Percentiles rank a stretch among this genome's conserved stretches.
Evolutionary conservation across 2,329 filamentous ascomycete species (phyloP).

Genomic region (Xenoacremonium recifei): DNA sequence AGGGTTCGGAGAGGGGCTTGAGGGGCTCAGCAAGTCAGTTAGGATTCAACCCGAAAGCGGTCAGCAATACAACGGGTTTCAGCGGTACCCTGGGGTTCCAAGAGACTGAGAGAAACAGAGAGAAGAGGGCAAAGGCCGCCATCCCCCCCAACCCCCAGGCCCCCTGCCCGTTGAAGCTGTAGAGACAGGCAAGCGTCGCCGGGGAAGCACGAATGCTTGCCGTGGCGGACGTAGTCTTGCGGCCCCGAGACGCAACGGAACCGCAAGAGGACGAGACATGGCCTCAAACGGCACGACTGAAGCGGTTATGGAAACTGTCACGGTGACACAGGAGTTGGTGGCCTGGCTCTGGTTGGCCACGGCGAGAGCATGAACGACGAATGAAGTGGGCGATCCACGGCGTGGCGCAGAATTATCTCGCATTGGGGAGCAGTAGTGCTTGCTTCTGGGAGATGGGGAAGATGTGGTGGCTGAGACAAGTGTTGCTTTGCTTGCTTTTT

Average conservation of each 20-base stretch:
- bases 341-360: neutral
- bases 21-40: too few species aligned
- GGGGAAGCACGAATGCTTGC: too few species aligned
- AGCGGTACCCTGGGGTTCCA: too few species aligned
- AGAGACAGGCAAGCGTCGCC: too few species aligned
- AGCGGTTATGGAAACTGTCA: constrained; percentile 4
- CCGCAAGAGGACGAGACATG: neutral
- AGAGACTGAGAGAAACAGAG: too few species aligned
- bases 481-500: constrained; percentile 9
- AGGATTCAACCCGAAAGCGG: too few species aligned
- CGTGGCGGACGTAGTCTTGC: constrained; percentile 7
- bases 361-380: neutral
- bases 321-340: neutral
- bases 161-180: neutral
- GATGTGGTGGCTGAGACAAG: neutral
- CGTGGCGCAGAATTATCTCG: neutral
- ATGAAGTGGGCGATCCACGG: neutral
- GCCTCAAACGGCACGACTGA: neutral
- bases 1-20: too few species aligned
- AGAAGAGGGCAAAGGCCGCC: neutral
- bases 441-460: neutral
- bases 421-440: neutral
- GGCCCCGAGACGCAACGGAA: constrained; percentile 2
- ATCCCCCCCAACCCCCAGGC: too few species aligned
- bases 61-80: too few species aligned